Evolutionary conservation across 306 rosid species (phyloP).

Genomic region (Dryas alaskensis): DNA sequence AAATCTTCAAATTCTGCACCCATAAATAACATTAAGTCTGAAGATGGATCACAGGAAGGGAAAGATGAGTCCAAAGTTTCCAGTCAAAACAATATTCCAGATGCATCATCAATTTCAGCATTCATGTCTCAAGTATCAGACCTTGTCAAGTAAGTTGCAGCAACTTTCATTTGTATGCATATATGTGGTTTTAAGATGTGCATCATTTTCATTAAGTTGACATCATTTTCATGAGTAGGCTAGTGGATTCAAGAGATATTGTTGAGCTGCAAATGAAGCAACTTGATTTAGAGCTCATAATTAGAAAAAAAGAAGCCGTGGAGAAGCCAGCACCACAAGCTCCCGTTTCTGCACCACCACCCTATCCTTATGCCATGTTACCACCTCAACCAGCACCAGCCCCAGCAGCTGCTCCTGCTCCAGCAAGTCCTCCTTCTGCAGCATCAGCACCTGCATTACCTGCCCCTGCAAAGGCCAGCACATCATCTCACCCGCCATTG

Average conservation of each 20-base stretch:
- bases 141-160: conserved; percentile 70
- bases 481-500: conserved; percentile 67
- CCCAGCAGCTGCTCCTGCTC: conserved; percentile 39
- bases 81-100: conserved; percentile 36
- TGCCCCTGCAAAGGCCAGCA: conserved; percentile 47
- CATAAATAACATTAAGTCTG: conserved; percentile 34
- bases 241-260: conserved; percentile 94
- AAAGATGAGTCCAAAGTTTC: conserved; percentile 37
- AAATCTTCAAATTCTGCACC: conserved; percentile 69
- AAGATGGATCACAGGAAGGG: conserved; percentile 32
- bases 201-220: background rate
- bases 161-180: background rate
- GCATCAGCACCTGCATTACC: conserved; percentile 48
- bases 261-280: conserved; percentile 80
- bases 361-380: conserved; percentile 33
- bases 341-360: conserved; percentile 23
- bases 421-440: conserved; percentile 50
- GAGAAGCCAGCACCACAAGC: conserved; percentile 51
- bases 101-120: conserved; percentile 51
- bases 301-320: conserved; percentile 82
- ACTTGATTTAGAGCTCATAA: conserved; percentile 57
- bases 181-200: conserved; percentile 1
- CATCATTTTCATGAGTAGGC: conserved; percentile 43
- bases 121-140: conserved; percentile 81
- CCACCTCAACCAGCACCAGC: conserved; percentile 40